These are phyloP conservation scores for Theileria parva DNA, from an alignment of 169 alveolate genomes.

Conservation along the genomic window DNA sequence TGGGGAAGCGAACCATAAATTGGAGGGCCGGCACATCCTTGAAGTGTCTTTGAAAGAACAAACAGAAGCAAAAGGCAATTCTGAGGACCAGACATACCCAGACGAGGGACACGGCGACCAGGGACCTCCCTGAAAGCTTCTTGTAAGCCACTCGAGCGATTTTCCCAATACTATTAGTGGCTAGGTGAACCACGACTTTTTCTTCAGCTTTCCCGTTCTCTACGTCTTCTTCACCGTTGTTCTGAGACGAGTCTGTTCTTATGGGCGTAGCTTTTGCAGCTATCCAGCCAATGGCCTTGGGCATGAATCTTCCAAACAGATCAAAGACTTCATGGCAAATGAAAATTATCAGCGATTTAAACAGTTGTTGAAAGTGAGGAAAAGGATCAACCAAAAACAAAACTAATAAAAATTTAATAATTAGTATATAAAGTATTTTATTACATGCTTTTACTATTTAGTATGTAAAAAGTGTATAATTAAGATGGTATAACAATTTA, in stretches of 20 bases:
- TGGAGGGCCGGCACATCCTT: not conserved
- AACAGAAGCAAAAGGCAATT: not conserved
- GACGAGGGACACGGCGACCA: not conserved
- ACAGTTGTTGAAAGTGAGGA: not conserved
- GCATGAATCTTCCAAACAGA: slow-evolving; percentile 9
- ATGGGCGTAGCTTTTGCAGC: not conserved
- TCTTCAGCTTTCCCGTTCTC: not conserved
- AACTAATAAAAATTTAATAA: slow-evolving; percentile 1
- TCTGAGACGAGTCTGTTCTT: not conserved
- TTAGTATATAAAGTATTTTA: not conserved
- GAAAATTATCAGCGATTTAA: not conserved
- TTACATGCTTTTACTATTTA: too few relatives aligned
- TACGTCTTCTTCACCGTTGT: not conserved
- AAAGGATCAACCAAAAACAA: slow-evolving; percentile 7
- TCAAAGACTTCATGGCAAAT: not conserved
- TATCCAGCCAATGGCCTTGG: not conserved
- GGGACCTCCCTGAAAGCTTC: not conserved
- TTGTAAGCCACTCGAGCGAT: not conserved
- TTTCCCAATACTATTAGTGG: not conserved
- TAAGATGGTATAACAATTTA: too few relatives aligned
- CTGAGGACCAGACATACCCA: not conserved
- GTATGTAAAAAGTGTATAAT: too few relatives aligned
- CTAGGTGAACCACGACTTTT: not conserved
- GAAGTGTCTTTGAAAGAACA: not conserved
- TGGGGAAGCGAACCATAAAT: not conserved